Conservation (phyloP, 208 protist species). For the Wallacemonas rigidus region DNA sequence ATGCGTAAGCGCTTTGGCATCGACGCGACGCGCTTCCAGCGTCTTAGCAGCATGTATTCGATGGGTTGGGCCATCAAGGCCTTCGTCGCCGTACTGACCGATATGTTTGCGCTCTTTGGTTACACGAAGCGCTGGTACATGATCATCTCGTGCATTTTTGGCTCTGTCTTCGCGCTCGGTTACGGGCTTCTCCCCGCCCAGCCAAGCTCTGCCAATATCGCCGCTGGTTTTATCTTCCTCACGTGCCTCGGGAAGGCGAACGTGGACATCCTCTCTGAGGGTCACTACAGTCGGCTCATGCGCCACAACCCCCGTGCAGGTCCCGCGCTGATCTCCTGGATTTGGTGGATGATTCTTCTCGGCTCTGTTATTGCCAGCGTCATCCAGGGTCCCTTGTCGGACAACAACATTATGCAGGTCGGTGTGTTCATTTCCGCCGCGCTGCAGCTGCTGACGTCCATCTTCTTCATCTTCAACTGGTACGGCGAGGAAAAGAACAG, state of each 20-base stretch:
- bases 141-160: slow-evolving; percentile 45
- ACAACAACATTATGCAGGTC: slow-evolving; percentile 43
- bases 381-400: slow-evolving; percentile 62
- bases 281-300: slow-evolving; percentile 80
- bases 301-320: slow-evolving; percentile 45
- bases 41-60: slow-evolving; percentile 33
- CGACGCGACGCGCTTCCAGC: slow-evolving; percentile 42
- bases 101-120: slow-evolving; percentile 59
- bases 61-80: slow-evolving; percentile 76
- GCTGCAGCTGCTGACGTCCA: slow-evolving; percentile 53
- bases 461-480: slow-evolving; percentile 75
- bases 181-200: slow-evolving; percentile 52
- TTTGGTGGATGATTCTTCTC: slow-evolving; percentile 66
- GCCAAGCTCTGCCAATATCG: slow-evolving; percentile 34
- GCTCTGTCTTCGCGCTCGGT: slow-evolving; percentile 34
- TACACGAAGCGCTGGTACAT: slow-evolving; percentile 83
- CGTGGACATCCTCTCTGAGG: slow-evolving; percentile 78
- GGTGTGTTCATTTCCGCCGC: slow-evolving; percentile 57
- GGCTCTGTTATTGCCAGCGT: slow-evolving; percentile 45
- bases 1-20: slow-evolving; percentile 45
- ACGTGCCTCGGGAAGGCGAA: slow-evolving; percentile 58
- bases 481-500: slow-evolving; percentile 69
- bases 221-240: slow-evolving; percentile 54
- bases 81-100: slow-evolving; percentile 56
- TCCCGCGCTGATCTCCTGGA: slow-evolving; percentile 62